Base-by-base conservation (phyloP, 2,329 filamentous ascomycete genomes). In the Microsporum ferrugineum region DNA sequence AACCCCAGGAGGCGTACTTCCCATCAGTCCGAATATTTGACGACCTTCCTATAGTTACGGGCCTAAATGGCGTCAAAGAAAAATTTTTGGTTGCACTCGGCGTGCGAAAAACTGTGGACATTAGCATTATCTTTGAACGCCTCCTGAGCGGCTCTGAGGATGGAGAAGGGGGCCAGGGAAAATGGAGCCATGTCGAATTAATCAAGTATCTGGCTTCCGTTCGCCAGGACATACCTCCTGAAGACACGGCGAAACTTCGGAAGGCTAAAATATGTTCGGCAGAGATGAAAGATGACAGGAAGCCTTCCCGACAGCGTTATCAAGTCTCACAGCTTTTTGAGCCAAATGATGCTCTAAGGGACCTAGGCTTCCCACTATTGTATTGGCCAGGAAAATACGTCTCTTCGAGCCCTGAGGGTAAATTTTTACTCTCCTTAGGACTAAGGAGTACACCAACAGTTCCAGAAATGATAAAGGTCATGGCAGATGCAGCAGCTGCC, bases 191-290 rank as follows among this genome's bases (percentile, higher is more conserved):
- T 71, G 85, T 96, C 63, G 92, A 99, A 71, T 79, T 99, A 31
- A 91, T 99, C 73, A 92, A 91, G 68, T 99, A 99, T 68, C 82
- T 99, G 49, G 84, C 92, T 8, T 95, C 91, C 6, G 94, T 99
- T 33, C 85, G 84, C 63, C 84, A 88, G 59, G 94, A 99, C 67
- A 96, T 99, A 63, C 94, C 94, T 0, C 73, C 77, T 7, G 86
- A 86, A 57, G 94, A 99, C 71, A 82, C 96, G 60, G 85, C 84
- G 65, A 88, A 87, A 68, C 80, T 99, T 29, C 87, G 82, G 61
- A 82, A 86, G 57, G 90, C 90, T 0, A 84, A 84, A 8, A 89
- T 97, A 49, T 92, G 91, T 68, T 89, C 90, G 7, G 88, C 88
- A 2, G 90, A 95, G 71, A 79, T 79, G 56, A 71, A 73, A 61